Evolutionary conservation across 2,329 filamentous ascomycete genomes (phyloP).

Genomic region (Fusarium goolgardi): DNA sequence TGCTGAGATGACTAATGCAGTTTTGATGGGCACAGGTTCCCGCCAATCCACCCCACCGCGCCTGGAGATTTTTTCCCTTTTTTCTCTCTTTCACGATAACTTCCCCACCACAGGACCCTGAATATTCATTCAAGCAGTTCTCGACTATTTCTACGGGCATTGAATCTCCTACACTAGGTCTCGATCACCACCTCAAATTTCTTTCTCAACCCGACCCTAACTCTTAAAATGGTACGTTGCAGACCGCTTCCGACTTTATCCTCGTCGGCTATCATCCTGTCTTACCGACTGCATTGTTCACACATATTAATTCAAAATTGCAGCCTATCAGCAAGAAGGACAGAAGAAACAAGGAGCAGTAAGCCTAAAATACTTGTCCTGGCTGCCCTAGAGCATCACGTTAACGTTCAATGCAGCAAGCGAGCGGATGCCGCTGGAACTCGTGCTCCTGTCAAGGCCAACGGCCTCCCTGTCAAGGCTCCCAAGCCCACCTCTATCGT

Average conservation of each 20-base stretch:
- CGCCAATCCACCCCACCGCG: slow-evolving; percentile 3
- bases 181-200: neutral
- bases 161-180: neutral
- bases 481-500: slow-evolving; percentile 56
- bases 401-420: slow-evolving; percentile 48
- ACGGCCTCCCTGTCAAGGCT: slow-evolving; percentile 66
- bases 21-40: slow-evolving; percentile 1
- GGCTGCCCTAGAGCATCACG: neutral
- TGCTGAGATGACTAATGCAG: slow-evolving; percentile 9
- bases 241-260: neutral
- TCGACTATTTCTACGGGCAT: neutral
- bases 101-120: slow-evolving; percentile 17
- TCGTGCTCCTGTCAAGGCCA: slow-evolving; percentile 63
- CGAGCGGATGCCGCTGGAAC: slow-evolving; percentile 66
- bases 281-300: neutral
- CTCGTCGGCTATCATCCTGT: neutral
- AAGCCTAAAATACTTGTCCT: neutral
- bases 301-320: neutral
- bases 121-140: slow-evolving; percentile 5
- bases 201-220: neutral
- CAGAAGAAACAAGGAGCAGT: slow-evolving; percentile 15
- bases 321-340: slow-evolving; percentile 42
- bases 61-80: slow-evolving; percentile 21
- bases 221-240: neutral
- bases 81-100: slow-evolving; percentile 11